Conservation (phyloP, 192 early-diverging fungal species). For the Linnemannia hyalina region DNA sequence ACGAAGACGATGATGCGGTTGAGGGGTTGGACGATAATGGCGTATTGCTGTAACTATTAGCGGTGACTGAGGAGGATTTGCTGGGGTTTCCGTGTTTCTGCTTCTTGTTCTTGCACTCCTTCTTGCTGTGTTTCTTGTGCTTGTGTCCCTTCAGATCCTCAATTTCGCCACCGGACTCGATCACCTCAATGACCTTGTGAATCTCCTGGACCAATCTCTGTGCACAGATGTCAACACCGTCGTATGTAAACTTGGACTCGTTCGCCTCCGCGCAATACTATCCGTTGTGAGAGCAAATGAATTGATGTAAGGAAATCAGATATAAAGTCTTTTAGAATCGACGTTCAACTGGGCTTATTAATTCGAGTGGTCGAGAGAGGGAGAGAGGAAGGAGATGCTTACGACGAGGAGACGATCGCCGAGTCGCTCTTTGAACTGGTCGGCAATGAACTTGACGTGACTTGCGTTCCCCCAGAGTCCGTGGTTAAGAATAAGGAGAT, state of each 20-base stretch:
- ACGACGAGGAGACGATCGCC: conserved; percentile 36
- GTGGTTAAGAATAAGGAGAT: conserved; percentile 73
- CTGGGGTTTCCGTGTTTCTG: conserved; percentile 1
- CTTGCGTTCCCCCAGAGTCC: conserved; percentile 72
- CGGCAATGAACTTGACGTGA: conserved; percentile 64
- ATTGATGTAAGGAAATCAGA: not conserved
- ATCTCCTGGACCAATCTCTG: conserved; percentile 62
- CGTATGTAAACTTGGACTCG: conserved; percentile 64
- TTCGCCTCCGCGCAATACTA: conserved; percentile 64
- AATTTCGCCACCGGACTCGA: conserved; percentile 42
- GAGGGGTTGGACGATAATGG: not conserved
- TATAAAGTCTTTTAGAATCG: not conserved
- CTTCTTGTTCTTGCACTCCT: conserved; percentile 18
- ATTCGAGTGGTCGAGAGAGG: not conserved
- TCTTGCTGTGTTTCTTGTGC: conserved; percentile 30
- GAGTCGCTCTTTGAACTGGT: conserved; percentile 50
- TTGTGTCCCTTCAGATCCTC: conserved; percentile 52
- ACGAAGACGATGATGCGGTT: not conserved
- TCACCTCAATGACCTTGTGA: conserved; percentile 29
- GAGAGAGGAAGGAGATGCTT: not conserved
- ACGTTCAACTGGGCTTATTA: not conserved
- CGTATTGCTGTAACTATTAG: not conserved
- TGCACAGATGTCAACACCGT: conserved; percentile 70
- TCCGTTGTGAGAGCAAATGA: not conserved
- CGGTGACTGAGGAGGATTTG: not conserved